These are phyloP conservation scores for Pneumocystis sp. DNA, from an alignment of 1,139 yeast species.

Conservation along the genomic window DNA sequence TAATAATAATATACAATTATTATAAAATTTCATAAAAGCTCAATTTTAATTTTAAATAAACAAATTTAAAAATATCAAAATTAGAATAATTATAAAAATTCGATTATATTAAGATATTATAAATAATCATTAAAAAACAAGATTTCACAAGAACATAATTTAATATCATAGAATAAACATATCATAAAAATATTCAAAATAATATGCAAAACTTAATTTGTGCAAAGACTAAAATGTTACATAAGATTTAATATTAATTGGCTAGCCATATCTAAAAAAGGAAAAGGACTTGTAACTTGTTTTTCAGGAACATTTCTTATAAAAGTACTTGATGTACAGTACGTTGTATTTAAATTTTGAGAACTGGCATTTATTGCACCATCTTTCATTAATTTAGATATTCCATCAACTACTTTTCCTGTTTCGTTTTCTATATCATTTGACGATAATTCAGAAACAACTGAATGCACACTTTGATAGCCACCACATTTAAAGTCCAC, in stretches of 20 bases:
- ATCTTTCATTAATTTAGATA: slow-evolving; percentile 2
- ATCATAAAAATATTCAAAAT: background rate
- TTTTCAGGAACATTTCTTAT: slow-evolving; percentile 11
- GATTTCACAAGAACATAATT: background rate
- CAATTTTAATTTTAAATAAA: background rate
- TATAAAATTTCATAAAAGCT: background rate
- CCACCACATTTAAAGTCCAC: slow-evolving; percentile 98
- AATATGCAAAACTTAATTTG: background rate
- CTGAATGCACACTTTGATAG: slow-evolving; percentile 20
- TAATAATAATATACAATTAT: background rate
- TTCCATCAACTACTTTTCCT: background rate
- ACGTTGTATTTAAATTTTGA: slow-evolving; percentile 19
- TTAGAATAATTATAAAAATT: background rate
- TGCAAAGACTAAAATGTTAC: background rate
- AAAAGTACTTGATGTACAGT: background rate
- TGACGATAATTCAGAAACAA: background rate
- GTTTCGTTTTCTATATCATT: background rate
- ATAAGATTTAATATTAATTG: slow-evolving; percentile 5
- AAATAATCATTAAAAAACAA: background rate
- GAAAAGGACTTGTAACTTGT: slow-evolving; percentile 12
- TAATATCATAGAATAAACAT: background rate
- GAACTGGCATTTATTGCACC: slow-evolving; percentile 39
- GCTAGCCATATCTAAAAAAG: slow-evolving; percentile 12
- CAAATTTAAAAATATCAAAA: background rate
- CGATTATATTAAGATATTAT: background rate